Evolutionary conservation across 2,329 filamentous ascomycete species (phyloP), one percentile per base, ranked within the genome.

Genomic region (Colletotrichum camelliae): DNA sequence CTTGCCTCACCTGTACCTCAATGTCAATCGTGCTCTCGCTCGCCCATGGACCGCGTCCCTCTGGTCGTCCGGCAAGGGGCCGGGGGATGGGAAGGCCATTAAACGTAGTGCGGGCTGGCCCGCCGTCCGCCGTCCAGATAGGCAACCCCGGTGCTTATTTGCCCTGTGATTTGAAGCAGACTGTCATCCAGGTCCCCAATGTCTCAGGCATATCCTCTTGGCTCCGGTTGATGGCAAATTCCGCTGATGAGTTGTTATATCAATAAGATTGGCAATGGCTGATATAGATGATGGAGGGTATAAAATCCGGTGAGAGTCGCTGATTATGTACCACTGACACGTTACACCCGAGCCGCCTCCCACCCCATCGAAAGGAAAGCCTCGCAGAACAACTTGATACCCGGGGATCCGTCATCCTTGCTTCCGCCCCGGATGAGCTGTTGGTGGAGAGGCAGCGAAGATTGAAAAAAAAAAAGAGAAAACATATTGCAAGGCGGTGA

Each of bases 401-500:
- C 60, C 29, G 39, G 55, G 55, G 58, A 6, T 39, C 39, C 18
- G 58, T 55, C 57, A 62, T 27, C 67, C 67, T 27, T 55, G 39
- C 43, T 65, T 37, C 43, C 64, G 72, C 70, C 62, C 33, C 57
- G 35, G 48, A 64, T 58, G 69, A 24, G 48, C 24, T 72, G 70
- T 73, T 73, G 64, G 64, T 21, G 57, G 37, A 62, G 33, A 61
- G 27, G 35, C 27, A 21, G 10, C 52, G 18, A 74, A n/a, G 43
- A 48, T 48, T 48, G 43, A 61, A 15, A 60, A 39, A 66, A n/a
- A n/a, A 31, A 31, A 48, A 72, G 67, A n/a, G n/a, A n/a, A 68
- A 72, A 68, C 43, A 39, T 72, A 39, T 37, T 35, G 31, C 21
- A 55, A 67, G 55, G 55, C 64, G 73, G 69, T 75, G 73, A 75